phyloP scores from a whole-genome alignment of 129 eudicot genomes.

The Artemisia annua region DNA sequence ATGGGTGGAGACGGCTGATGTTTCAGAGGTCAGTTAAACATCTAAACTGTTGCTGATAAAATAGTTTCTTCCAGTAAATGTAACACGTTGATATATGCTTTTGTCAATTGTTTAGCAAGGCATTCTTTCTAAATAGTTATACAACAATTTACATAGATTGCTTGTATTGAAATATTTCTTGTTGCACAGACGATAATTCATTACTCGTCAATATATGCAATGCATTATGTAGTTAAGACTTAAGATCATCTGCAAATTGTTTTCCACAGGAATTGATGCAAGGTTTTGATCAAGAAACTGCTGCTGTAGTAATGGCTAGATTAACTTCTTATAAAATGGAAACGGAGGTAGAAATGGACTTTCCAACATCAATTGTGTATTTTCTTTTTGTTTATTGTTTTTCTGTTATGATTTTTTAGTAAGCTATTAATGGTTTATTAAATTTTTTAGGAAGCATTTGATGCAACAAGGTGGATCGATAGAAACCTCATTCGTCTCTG shows the following conservation, averaged over 20 bases:
- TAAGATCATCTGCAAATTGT: conserved; percentile 15
- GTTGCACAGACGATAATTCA: not conserved
- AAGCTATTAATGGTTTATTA: not conserved
- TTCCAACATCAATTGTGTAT: not conserved
- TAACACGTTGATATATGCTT: too few species aligned
- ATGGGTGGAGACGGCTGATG: conserved; percentile 72
- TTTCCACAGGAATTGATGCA: conserved; percentile 74
- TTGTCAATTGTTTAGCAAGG: too few species aligned
- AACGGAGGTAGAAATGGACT: conserved; percentile 58
- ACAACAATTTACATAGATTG: not conserved
- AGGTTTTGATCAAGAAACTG: conserved; percentile 98
- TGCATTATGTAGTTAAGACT: not conserved
- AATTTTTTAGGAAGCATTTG: conserved; percentile 68
- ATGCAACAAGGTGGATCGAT: conserved; percentile 96
- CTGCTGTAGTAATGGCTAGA: conserved; percentile 92
- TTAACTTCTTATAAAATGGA: conserved; percentile 88
- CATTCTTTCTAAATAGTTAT: too few species aligned
- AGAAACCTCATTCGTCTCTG: conserved; percentile 86
- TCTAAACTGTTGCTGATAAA: too few species aligned
- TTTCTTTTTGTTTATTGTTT: not conserved
- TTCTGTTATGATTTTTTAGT: not conserved
- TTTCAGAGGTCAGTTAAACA: conserved; percentile 59
- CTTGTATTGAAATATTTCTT: not conserved
- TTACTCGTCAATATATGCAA: not conserved
- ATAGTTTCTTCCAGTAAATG: too few species aligned